Conservation (phyloP, 306 rosid species). For the Cyamopsis tetragonoloba region DNA sequence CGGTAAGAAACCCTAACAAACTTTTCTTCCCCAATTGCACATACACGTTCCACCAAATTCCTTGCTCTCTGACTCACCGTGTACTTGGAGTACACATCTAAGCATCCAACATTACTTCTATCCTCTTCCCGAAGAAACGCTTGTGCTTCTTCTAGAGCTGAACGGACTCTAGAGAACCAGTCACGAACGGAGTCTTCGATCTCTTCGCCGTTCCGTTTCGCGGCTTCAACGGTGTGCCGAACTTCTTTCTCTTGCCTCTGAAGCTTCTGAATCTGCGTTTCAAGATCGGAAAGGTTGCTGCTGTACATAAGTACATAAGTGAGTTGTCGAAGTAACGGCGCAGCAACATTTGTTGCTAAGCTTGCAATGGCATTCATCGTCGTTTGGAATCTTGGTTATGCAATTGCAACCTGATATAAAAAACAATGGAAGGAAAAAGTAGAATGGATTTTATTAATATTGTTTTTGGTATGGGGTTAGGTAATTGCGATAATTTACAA, state of each 20-base stretch:
- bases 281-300: conserved; percentile 8
- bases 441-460: too few relatives aligned
- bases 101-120: conserved; percentile 13
- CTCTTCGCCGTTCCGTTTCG: conserved; percentile 31
- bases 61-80: conserved; percentile 20
- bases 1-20: conserved; percentile 26
- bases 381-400: conserved; percentile 1
- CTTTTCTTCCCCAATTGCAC: not conserved
- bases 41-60: not conserved
- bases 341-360: conserved; percentile 14
- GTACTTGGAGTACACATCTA: conserved; percentile 20
- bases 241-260: conserved; percentile 19
- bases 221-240: conserved; percentile 31
- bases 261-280: conserved; percentile 24
- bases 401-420: not conserved
- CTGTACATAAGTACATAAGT: conserved; percentile 29
- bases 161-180: conserved; percentile 25
- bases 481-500: too few relatives aligned
- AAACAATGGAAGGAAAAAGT: too few relatives aligned
- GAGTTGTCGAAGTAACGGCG: conserved; percentile 7
- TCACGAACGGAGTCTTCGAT: conserved; percentile 27
- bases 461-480: too few relatives aligned
- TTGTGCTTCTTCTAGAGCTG: not conserved
- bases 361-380: conserved; percentile 26
- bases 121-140: not conserved